A percentile compares a stretch with the other conserved stretches of the same genome.
Evolutionary conservation across 2,329 filamentous ascomycete species (phyloP).

Genomic region (Plenodomus tracheiphilus): DNA sequence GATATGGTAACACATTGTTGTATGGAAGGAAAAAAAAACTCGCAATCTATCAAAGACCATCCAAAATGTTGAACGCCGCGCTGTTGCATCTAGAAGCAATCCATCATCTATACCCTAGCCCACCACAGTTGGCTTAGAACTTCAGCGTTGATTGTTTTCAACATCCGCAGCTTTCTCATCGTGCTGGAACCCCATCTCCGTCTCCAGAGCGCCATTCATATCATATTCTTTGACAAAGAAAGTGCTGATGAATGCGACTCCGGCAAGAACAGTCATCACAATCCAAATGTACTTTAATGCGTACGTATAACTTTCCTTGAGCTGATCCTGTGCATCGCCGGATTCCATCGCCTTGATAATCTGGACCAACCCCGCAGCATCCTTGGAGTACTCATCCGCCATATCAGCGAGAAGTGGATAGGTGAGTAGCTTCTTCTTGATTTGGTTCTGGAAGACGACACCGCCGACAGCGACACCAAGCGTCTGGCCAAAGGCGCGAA

Average conservation of each 20-base stretch:
- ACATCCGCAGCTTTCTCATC: conserved; percentile 34
- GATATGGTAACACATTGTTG: neutral
- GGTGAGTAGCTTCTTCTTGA: conserved; percentile 55
- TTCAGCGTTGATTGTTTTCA: conserved; percentile 19
- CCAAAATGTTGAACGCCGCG: neutral
- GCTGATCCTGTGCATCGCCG: conserved; percentile 49
- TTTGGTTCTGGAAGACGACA: conserved; percentile 70
- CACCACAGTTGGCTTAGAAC: too few relatives aligned
- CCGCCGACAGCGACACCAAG: conserved; percentile 69
- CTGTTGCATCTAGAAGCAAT: too few relatives aligned
- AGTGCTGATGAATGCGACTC: conserved; percentile 55
- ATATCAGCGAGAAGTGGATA: conserved; percentile 54
- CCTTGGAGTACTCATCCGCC: conserved; percentile 56
- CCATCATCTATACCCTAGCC: too few relatives aligned
- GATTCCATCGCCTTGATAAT: conserved; percentile 60
- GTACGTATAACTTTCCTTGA: conserved; percentile 56
- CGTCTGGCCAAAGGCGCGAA: conserved; percentile 66
- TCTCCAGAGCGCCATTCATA: conserved; percentile 53
- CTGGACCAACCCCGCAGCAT: conserved; percentile 62
- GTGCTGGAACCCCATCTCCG: conserved; percentile 53
- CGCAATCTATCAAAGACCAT: neutral
- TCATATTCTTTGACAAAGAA: conserved; percentile 54
- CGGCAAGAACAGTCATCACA: conserved; percentile 58
- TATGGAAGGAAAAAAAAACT: neutral
- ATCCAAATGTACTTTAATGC: conserved; percentile 60